A percentile compares a stretch with the other conserved stretches of the same genome.
phyloP scores from a whole-genome alignment of 768 basidiomycete genomes.

The Mycena vitilis region DNA sequence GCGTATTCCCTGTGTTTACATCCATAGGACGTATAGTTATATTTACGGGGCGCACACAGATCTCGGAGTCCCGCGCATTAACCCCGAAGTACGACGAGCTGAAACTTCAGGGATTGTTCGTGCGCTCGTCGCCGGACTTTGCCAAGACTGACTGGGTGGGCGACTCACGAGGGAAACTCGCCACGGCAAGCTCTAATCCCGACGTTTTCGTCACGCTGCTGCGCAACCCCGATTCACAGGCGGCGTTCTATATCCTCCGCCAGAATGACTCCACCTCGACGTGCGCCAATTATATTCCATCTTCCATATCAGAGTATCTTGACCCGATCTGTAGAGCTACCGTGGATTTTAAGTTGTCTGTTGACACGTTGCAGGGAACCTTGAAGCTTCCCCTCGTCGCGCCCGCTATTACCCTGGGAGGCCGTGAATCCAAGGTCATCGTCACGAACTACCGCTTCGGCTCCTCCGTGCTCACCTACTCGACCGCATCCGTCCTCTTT shows the following conservation, averaged over 20 bases:
- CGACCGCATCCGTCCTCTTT: conserved; percentile 80
- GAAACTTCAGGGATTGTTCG: conserved; percentile 81
- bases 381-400: conserved; percentile 69
- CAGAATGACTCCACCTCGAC: conserved; percentile 76
- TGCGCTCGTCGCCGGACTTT: conserved; percentile 83
- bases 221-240: conserved; percentile 71
- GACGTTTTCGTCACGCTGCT: conserved; percentile 71
- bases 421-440: conserved; percentile 80
- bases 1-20: conserved; percentile 21
- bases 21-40: too few species aligned
- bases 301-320: neutral
- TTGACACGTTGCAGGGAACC: conserved; percentile 61
- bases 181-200: conserved; percentile 50
- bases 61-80: conserved; percentile 76
- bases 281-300: conserved; percentile 51
- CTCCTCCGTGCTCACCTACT: conserved; percentile 70
- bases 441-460: conserved; percentile 82
- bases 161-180: conserved; percentile 60
- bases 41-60: too few species aligned
- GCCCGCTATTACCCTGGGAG: conserved; percentile 66
- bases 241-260: conserved; percentile 77
- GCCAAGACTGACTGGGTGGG: conserved; percentile 83
- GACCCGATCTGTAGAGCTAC: conserved; percentile 49
- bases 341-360: conserved; percentile 68
- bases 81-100: conserved; percentile 80